Evolutionary conservation across 441 rosid species (phyloP).

Genomic region (Populus hybrid): DNA sequence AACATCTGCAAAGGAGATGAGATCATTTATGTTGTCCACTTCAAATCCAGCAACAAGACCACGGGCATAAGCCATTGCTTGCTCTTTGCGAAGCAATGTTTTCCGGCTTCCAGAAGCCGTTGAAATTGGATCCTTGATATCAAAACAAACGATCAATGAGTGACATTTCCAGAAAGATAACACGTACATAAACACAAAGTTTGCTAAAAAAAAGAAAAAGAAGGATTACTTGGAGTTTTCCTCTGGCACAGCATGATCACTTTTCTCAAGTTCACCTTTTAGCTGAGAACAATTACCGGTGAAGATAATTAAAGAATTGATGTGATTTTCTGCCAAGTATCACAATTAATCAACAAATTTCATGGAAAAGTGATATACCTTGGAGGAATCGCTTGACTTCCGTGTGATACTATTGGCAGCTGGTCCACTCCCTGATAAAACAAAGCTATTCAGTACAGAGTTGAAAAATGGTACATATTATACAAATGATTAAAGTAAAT

Average conservation of each 20-base stretch:
- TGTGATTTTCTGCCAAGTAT: constrained; percentile 9
- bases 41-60: constrained; percentile 81
- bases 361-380: constrained; percentile 32
- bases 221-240: constrained; percentile 69
- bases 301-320: constrained; percentile 13
- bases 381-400: constrained; percentile 47
- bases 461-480: too few relatives aligned
- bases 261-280: constrained; percentile 38
- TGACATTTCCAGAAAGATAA: not conserved
- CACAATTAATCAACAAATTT: not conserved
- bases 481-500: not conserved
- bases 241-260: constrained; percentile 33
- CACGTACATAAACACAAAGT: not conserved
- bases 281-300: constrained; percentile 23
- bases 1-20: constrained; percentile 62
- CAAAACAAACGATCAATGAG: constrained; percentile 19
- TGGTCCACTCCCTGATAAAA: constrained; percentile 32
- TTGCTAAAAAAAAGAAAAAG: not conserved
- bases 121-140: constrained; percentile 65
- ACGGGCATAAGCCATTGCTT: constrained; percentile 85
- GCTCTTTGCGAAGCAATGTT: constrained; percentile 63
- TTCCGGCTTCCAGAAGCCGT: constrained; percentile 25
- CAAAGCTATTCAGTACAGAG: not conserved
- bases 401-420: constrained; percentile 22
- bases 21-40: constrained; percentile 63